A percentile compares a stretch with the other conserved stretches of the same genome.
These are phyloP conservation scores for Pseudopithomyces maydicus DNA, from an alignment of 2,329 filamentous ascomycete genomes.

Conservation along the genomic window DNA sequence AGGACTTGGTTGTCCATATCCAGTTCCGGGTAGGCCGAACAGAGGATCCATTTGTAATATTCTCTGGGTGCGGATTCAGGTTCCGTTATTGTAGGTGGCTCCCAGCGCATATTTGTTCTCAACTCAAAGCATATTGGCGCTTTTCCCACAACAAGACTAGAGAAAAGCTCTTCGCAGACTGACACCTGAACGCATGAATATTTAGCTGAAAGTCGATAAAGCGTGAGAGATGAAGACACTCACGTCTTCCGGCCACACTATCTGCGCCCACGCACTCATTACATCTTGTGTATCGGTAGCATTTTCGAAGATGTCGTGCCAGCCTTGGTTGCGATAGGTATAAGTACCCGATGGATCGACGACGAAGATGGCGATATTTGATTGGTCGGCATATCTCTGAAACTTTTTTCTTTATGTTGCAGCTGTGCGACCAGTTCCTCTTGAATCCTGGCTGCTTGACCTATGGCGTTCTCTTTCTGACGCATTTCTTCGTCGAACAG, in stretches of 20 bases:
- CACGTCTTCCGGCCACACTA: slow-evolving; percentile 36
- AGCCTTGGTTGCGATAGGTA: slow-evolving; percentile 47
- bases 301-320: slow-evolving; percentile 38
- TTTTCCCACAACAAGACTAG: slow-evolving; percentile 32
- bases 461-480: slow-evolving; percentile 40
- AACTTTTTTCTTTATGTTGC: slow-evolving; percentile 34
- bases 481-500: slow-evolving; percentile 46
- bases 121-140: slow-evolving; percentile 42
- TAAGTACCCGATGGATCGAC: slow-evolving; percentile 39
- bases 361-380: slow-evolving; percentile 46
- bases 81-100: slow-evolving; percentile 20
- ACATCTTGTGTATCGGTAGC: slow-evolving; percentile 20
- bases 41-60: slow-evolving; percentile 36
- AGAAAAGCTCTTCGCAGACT: slow-evolving; percentile 29
- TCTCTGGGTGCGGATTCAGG: slow-evolving; percentile 15
- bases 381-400: slow-evolving; percentile 39
- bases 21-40: slow-evolving; percentile 35
- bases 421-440: slow-evolving; percentile 34
- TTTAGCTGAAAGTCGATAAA: background rate
- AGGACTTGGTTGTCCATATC: slow-evolving; percentile 26
- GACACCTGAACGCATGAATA: slow-evolving; percentile 8
- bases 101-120: slow-evolving; percentile 44
- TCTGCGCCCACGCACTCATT: slow-evolving; percentile 20
- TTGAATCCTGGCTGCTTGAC: slow-evolving; percentile 36
- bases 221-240: background rate